Evolutionary conservation across 2,329 filamentous ascomycete species (phyloP).

Genomic region (Cladosporium sp.): DNA sequence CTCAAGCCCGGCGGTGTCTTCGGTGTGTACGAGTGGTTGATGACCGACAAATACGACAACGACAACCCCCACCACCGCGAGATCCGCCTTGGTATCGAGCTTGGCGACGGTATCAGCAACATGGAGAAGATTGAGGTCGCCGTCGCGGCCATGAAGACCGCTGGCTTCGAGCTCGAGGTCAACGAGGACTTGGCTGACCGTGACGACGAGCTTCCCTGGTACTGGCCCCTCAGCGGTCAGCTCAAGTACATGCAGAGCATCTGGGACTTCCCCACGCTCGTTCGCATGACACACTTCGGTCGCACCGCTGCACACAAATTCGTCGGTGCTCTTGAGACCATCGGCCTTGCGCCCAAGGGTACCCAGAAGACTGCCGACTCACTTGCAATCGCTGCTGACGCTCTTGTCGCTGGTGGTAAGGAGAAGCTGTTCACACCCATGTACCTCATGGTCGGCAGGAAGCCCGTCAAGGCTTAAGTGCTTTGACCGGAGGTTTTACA

Average conservation of each 20-base stretch:
- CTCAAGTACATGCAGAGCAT: slow-evolving; percentile 76
- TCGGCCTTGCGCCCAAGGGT: slow-evolving; percentile 72
- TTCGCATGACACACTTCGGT: slow-evolving; percentile 84
- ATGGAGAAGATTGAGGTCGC: slow-evolving; percentile 88
- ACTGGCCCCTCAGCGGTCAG: slow-evolving; percentile 84
- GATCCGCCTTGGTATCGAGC: slow-evolving; percentile 91
- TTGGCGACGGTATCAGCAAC: slow-evolving; percentile 94
- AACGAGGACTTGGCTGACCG: slow-evolving; percentile 83
- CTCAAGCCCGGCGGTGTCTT: slow-evolving; percentile 94
- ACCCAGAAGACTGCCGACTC: slow-evolving; percentile 95
- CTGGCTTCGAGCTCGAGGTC: slow-evolving; percentile 78
- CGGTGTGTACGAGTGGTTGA: slow-evolving; percentile 98
- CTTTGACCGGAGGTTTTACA: neutral
- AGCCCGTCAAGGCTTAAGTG: slow-evolving; percentile 50
- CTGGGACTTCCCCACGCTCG: slow-evolving; percentile 75
- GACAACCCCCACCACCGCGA: slow-evolving; percentile 79
- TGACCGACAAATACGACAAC: slow-evolving; percentile 95
- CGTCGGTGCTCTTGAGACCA: slow-evolving; percentile 69
- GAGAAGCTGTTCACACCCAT: slow-evolving; percentile 97
- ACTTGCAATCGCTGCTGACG: slow-evolving; percentile 75
- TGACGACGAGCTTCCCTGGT: slow-evolving; percentile 78
- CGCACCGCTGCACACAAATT: slow-evolving; percentile 71
- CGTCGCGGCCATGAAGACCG: slow-evolving; percentile 74
- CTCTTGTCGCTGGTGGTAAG: slow-evolving; percentile 77
- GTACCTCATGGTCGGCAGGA: slow-evolving; percentile 94